These are phyloP conservation scores for Rhinocladiella similis DNA, from an alignment of 2,329 filamentous ascomycete species.

Conservation along the genomic window DNA sequence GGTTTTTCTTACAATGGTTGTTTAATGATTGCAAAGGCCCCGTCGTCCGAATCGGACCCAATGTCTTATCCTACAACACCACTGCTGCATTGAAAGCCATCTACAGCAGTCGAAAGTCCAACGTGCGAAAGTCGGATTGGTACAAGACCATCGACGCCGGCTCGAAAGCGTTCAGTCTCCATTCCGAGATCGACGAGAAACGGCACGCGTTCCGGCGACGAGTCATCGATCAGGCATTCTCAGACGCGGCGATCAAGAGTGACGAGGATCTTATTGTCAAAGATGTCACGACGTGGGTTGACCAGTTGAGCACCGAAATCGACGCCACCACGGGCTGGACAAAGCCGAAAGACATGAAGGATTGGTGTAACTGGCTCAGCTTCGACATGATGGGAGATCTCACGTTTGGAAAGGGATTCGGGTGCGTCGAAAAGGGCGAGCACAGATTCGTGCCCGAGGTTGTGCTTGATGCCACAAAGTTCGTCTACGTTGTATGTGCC, in stretches of 20 bases:
- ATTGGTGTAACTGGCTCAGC: conserved; percentile 39
- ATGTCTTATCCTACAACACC: conserved; percentile 29
- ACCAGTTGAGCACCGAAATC: not conserved
- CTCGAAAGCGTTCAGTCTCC: conserved; percentile 22
- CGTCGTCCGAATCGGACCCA: conserved; percentile 34
- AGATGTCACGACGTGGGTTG: not conserved
- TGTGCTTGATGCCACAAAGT: conserved; percentile 11
- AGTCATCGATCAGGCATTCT: conserved; percentile 26
- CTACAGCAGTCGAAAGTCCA: conserved; percentile 35
- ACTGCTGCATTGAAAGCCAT: conserved; percentile 46
- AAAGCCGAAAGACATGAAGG: conserved; percentile 26
- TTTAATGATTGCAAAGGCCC: conserved; percentile 29
- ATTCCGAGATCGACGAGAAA: conserved; percentile 23
- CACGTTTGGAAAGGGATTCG: conserved; percentile 42
- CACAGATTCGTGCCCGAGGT: conserved; percentile 32
- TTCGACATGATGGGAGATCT: conserved; percentile 46
- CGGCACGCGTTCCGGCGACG: not conserved
- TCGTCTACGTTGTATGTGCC: conserved; percentile 20
- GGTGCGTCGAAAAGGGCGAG: conserved; percentile 37
- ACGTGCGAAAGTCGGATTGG: conserved; percentile 29
- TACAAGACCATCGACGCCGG: conserved; percentile 2
- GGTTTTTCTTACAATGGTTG: not conserved
- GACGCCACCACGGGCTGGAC: conserved; percentile 28
- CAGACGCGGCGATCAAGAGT: conserved; percentile 23
- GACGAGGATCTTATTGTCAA: not conserved